Evolutionary conservation across 129 eudicot species (phyloP).

Genomic region (Saussurea involucrata): DNA sequence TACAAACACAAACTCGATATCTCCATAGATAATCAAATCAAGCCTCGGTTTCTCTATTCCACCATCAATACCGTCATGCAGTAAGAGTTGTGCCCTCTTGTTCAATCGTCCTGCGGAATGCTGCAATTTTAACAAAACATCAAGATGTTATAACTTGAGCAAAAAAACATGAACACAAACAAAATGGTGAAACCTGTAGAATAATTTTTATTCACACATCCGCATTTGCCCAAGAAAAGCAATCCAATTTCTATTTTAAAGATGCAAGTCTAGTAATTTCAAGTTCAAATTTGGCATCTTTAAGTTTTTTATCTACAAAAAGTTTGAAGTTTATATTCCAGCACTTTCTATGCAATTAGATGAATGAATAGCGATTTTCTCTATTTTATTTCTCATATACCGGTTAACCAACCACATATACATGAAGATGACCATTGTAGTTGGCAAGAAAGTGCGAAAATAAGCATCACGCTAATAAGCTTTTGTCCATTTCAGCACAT

Average conservation of each 20-base stretch:
- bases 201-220: too few species aligned
- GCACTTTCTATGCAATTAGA: background rate
- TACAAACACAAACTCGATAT: slow-evolving; percentile 3
- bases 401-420: background rate
- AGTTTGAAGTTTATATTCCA: background rate
- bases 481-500: too few species aligned
- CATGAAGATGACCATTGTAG: background rate
- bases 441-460: background rate
- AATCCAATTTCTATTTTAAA: too few species aligned
- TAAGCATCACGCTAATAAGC: too few species aligned
- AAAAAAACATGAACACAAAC: background rate
- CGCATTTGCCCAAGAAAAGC: too few species aligned
- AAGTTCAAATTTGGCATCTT: background rate
- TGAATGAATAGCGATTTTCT: too few species aligned
- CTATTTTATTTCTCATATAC: too few species aligned
- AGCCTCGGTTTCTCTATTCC: slow-evolving; percentile 13
- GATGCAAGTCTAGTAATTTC: too few species aligned
- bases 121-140: background rate
- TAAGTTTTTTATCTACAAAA: background rate
- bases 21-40: background rate
- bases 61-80: background rate
- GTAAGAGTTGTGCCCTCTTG: background rate
- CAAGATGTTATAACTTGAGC: background rate
- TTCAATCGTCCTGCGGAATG: slow-evolving; percentile 12
- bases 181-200: background rate